These are phyloP conservation scores for Gyromitra esculenta DNA, from an alignment of 2,329 filamentous ascomycete genomes.

Conservation along the genomic window DNA sequence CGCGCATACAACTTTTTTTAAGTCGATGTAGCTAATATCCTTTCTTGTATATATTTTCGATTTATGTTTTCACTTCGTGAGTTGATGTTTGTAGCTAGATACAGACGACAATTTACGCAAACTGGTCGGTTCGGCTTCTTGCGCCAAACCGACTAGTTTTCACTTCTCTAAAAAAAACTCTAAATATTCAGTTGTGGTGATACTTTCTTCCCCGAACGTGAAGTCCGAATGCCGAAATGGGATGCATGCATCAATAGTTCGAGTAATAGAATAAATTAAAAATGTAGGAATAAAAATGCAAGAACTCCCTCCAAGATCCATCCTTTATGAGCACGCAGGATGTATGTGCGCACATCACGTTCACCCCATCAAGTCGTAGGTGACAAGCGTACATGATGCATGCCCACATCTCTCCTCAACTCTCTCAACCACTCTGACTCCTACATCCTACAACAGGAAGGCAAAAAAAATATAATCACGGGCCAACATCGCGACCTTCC, in stretches of 20 bases:
- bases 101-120: not conserved
- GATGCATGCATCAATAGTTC: not conserved
- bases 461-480: not conserved
- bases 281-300: not conserved
- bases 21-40: conserved; percentile 9
- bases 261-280: not conserved
- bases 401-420: not conserved
- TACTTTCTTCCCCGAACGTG: not conserved
- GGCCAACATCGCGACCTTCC: not conserved
- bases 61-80: not conserved
- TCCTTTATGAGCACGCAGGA: not conserved
- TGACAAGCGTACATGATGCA: not conserved
- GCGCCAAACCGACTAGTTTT: not conserved
- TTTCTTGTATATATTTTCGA: conserved; percentile 19
- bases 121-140: not conserved
- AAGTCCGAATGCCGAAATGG: conserved; percentile 8
- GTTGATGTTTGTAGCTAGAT: conserved; percentile 25
- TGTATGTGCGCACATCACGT: not conserved
- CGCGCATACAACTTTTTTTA: conserved; percentile 1
- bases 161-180: conserved; percentile 12
- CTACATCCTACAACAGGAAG: not conserved
- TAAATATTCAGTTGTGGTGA: not conserved
- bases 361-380: not conserved
- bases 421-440: not conserved
- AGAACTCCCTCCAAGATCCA: not conserved